Percentiles rank a stretch among this genome's conserved stretches.
Conservation (phyloP, 1,284 basidiomycete genomes). For the Schizophyllum commune region DNA sequence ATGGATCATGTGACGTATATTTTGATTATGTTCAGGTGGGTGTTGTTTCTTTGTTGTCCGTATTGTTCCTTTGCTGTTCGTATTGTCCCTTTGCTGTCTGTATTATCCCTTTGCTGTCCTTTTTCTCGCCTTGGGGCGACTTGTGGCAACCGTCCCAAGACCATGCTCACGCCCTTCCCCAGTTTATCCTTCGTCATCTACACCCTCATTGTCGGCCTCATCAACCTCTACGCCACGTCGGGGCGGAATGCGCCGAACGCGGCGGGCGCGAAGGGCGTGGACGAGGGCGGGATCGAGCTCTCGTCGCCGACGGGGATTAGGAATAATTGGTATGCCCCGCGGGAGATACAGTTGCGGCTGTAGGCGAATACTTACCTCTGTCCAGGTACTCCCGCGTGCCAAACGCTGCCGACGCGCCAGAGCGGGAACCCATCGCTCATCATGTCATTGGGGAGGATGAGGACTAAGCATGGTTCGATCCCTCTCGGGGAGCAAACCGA, state of each 20-base stretch:
- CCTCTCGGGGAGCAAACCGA: too few species aligned
- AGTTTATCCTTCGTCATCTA: slow-evolving; percentile 75
- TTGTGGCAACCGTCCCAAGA: too few species aligned
- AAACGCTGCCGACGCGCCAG: slow-evolving; percentile 7
- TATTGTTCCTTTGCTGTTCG: neutral
- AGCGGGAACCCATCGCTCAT: slow-evolving; percentile 1
- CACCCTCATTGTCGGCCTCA: slow-evolving; percentile 41
- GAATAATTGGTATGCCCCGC: too few species aligned
- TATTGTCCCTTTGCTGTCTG: too few species aligned
- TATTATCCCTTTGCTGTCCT: too few species aligned
- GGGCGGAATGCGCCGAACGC: slow-evolving; percentile 38
- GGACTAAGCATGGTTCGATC: slow-evolving; percentile 1
- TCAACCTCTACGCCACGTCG: slow-evolving; percentile 27
- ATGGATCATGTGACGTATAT: slow-evolving; percentile 90
- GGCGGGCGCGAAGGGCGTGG: slow-evolving; percentile 2
- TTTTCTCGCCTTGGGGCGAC: too few species aligned
- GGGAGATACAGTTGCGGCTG: too few species aligned
- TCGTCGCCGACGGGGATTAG: slow-evolving; percentile 2
- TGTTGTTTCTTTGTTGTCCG: slow-evolving; percentile 1
- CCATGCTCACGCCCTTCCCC: neutral
- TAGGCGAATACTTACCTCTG: too few species aligned
- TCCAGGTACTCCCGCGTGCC: slow-evolving; percentile 19
- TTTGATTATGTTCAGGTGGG: slow-evolving; percentile 74
- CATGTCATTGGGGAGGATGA: slow-evolving; percentile 18
- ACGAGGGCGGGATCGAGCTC: slow-evolving; percentile 13